These are phyloP conservation scores for Candolleomyces efflorescens DNA, from an alignment of 768 basidiomycete species.

Conservation along the genomic window DNA sequence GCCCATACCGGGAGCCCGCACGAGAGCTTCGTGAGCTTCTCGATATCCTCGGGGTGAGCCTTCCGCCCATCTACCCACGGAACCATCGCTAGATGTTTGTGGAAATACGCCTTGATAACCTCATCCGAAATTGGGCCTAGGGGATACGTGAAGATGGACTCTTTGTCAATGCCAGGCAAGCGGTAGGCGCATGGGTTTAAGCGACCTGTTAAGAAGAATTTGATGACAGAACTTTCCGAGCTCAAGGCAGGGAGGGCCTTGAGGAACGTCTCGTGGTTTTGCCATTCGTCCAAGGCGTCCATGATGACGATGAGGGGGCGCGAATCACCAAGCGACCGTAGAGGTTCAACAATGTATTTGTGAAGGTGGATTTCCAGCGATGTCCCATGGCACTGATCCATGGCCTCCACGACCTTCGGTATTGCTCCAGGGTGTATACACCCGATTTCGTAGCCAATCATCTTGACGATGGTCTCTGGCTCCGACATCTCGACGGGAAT, in stretches of 20 bases:
- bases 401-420: not conserved
- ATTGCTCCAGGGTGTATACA: conserved; percentile 1
- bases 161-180: no score
- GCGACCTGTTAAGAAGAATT: not conserved
- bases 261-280: not conserved
- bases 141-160: no score
- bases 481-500: not conserved
- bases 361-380: not conserved
- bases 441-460: conserved; percentile 7
- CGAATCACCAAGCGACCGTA: not conserved
- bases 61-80: no score
- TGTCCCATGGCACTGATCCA: not conserved
- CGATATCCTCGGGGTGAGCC: no score
- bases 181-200: not conserved
- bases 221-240: not conserved
- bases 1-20: no score
- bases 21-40: no score
- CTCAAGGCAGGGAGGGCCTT: not conserved
- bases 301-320: conserved; percentile 4
- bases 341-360: not conserved
- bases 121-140: no score
- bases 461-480: conserved; percentile 4
- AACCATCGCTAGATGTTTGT: no score
- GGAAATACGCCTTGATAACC: no score
- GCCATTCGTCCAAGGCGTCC: conserved; percentile 11